Base-by-base conservation (phyloP, 257 asterid species). In the Scutellaria minor region DNA sequence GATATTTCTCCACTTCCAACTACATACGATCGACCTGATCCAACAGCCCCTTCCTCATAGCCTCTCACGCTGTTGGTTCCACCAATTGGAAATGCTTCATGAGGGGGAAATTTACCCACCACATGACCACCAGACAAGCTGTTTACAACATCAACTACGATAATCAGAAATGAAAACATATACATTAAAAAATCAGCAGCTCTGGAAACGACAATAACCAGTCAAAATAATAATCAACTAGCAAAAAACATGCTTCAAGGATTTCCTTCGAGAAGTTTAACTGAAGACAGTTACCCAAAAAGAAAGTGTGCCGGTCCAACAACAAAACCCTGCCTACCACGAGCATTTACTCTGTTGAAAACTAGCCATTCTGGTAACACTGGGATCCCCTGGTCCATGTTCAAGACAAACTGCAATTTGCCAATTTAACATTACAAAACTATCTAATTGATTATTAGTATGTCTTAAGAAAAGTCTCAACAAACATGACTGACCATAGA, bases 1-100 rank as follows among this genome's bases (percentile, higher is more conserved):
- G 97, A 94, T 59, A 94, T 78, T 86, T 91, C 99, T 83, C 96
- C 97, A 77, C 97, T 83, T 66, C 92, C 96, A 57, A 91, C 92
- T 45, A 74, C 87, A 83, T 85, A 94, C 11, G 97, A 91, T 20
- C 95, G 93, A 45, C 98, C 97, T 35, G 99, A 90, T 73, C 96
- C 98, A 76, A 94, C 97, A 6, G 90, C 87, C 22, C 98, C 99
- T 86, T 94, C 99, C 82, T 94, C 99, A 72, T 94, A 94, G 66
- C 99, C 98, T 72, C 99, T 85, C 57, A 94, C 99, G 48, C 98
- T 88, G 72, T 94, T 91, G 64, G 97, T 91, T 69, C 99, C 99
- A 77, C 99, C 99, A 78, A 94, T 85, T 20, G 93, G 97, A 80
- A 94, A 91, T 68, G 99, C 99, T 82, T 94, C 98, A 59, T 94